Conservation (phyloP, 108 stramenopile genomes). For the Nannochloropsis oceanica region DNA sequence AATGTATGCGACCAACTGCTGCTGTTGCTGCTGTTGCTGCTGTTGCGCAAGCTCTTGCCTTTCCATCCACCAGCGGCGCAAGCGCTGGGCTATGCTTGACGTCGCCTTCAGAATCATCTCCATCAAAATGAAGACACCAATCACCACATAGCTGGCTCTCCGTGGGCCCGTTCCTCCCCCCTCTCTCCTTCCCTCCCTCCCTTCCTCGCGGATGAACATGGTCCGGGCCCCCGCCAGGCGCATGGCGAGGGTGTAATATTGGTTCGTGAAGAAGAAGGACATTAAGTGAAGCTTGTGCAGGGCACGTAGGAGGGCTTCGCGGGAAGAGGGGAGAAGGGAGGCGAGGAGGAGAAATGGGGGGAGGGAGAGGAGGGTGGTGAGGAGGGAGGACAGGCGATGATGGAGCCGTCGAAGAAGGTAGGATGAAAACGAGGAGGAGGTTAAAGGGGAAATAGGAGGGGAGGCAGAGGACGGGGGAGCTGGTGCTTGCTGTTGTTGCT, state of each 20-base stretch:
- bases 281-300: conserved; percentile 6
- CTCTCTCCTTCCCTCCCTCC: neutral
- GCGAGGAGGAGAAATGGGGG: neutral
- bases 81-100: neutral
- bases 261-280: conserved; percentile 14
- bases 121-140: conserved; percentile 11
- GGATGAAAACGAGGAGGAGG: neutral
- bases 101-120: conserved; percentile 10
- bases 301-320: neutral
- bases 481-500: too few species aligned
- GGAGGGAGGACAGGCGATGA: neutral
- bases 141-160: conserved; percentile 1
- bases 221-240: conserved; percentile 8
- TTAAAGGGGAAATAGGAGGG: neutral
- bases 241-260: conserved; percentile 12
- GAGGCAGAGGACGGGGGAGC: too few species aligned
- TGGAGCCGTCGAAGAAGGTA: neutral
- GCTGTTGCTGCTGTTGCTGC: neutral
- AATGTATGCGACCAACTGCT: neutral
- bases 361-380: neutral
- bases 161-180: neutral
- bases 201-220: conserved; percentile 6
- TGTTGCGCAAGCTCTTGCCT: neutral
- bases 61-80: neutral
- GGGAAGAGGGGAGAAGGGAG: neutral